Percentiles rank a stretch among this genome's conserved stretches.
These are phyloP conservation scores for Austroboletus sp. DNA, from an alignment of 1,284 basidiomycete species.

Conservation along the genomic window DNA sequence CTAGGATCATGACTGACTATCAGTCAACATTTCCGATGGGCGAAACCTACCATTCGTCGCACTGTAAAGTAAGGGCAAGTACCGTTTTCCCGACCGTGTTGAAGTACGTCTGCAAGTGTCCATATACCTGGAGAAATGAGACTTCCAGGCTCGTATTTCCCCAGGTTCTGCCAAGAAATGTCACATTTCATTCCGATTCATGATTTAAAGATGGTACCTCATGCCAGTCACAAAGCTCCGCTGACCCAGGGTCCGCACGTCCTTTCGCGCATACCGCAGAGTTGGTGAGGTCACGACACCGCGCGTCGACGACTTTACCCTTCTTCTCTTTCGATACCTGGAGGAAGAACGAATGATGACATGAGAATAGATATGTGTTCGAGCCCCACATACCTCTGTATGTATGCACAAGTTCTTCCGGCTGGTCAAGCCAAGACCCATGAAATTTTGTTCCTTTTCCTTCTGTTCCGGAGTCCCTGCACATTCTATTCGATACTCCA, in stretches of 20 bases:
- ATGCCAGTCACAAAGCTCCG: constrained; percentile 91
- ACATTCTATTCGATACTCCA: constrained; percentile 76
- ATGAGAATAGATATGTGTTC: not conserved
- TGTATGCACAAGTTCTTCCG: constrained; percentile 96
- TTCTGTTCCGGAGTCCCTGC: constrained; percentile 71
- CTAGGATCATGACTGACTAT: constrained; percentile 40
- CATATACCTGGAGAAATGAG: constrained; percentile 85
- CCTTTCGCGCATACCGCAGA: constrained; percentile 81
- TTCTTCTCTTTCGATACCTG: constrained; percentile 96
- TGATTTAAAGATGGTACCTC: constrained; percentile 54
- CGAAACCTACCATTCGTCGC: constrained; percentile 76
- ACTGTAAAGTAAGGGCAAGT: constrained; percentile 97
- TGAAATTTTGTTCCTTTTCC: constrained; percentile 76
- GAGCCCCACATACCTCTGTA: constrained; percentile 63
- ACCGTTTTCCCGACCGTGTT: constrained; percentile 80
- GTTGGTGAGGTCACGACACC: constrained; percentile 93
- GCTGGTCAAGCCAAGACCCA: constrained; percentile 89
- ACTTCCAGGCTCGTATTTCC: constrained; percentile 76
- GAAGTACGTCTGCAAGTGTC: constrained; percentile 90
- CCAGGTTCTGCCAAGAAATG: constrained; percentile 49
- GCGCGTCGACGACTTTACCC: constrained; percentile 93
- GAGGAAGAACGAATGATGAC: constrained; percentile 1
- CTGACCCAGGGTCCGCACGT: constrained; percentile 82
- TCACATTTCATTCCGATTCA: constrained; percentile 1
- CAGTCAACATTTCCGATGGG: not conserved